Percentiles rank a stretch among this genome's conserved stretches.
phyloP scores from a whole-genome alignment of 2,329 filamentous ascomycete genomes.

The Penicillium sp. region DNA sequence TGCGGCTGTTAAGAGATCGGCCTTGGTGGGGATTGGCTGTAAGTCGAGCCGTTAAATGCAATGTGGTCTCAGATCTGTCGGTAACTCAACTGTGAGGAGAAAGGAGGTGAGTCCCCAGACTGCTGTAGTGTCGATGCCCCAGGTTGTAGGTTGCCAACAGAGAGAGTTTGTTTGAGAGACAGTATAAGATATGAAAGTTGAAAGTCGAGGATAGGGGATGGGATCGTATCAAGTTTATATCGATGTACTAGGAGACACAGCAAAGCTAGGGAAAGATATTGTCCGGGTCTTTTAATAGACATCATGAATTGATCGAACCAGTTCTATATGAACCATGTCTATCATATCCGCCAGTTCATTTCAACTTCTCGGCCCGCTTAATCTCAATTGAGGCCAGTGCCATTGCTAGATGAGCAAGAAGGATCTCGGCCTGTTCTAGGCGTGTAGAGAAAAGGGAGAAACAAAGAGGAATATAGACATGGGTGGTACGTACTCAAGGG shows the following conservation, averaged over 20 bases:
- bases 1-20: not conserved
- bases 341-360: slow-evolving; percentile 12
- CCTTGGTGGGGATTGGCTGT: slow-evolving; percentile 1
- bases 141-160: not conserved
- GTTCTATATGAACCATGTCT: slow-evolving; percentile 1
- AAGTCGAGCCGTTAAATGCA: slow-evolving; percentile 17
- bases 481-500: slow-evolving; percentile 16
- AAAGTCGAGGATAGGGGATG: not conserved
- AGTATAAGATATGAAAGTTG: not conserved
- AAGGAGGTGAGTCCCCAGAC: not conserved
- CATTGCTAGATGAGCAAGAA: not conserved
- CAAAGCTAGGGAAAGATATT: not conserved
- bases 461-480: slow-evolving; percentile 8
- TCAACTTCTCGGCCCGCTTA: slow-evolving; percentile 3
- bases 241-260: too few species aligned
- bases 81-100: not conserved
- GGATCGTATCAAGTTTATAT: not conserved
- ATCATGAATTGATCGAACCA: not conserved
- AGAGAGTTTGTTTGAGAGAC: slow-evolving; percentile 8
- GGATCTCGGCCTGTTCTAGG: not conserved
- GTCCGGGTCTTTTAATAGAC: not conserved
- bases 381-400: slow-evolving; percentile 6
- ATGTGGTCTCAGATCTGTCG: slow-evolving; percentile 23
- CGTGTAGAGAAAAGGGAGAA: not conserved
- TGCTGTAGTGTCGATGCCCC: not conserved